These are phyloP conservation scores for Aegilops longissima DNA, from an alignment of 176 grass and related monocot species.

Conservation along the genomic window DNA sequence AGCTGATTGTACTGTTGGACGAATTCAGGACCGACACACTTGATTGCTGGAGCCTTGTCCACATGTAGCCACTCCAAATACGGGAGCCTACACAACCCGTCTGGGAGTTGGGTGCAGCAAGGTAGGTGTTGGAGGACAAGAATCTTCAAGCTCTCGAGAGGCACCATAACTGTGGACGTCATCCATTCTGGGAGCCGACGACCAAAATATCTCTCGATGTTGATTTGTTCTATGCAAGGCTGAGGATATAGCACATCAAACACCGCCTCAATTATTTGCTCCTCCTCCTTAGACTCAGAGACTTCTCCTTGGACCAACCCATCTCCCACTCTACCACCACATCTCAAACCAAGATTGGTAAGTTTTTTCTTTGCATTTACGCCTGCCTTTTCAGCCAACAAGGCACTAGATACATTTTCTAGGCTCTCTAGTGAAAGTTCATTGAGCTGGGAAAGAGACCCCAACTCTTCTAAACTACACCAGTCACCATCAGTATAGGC, in stretches of 20 bases:
- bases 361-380: not conserved
- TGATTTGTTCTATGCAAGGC: not conserved
- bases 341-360: not conserved
- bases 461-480: conserved; percentile 15
- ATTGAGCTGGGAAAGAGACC: not conserved
- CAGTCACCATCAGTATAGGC: not conserved
- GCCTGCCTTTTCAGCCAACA: not conserved
- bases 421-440: not conserved
- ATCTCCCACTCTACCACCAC: not conserved
- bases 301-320: not conserved
- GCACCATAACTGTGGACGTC: not conserved
- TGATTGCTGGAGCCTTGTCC: not conserved
- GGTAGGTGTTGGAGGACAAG: rapidly evolving
- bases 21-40: not conserved
- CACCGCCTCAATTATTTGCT: not conserved
- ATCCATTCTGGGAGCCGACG: not conserved
- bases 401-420: not conserved
- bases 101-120: not conserved
- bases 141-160: not conserved
- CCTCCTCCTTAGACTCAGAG: not conserved
- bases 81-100: not conserved
- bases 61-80: not conserved
- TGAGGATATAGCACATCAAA: not conserved
- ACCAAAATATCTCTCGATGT: rapidly evolving
- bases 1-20: not conserved